Percentiles rank a stretch among this genome's conserved stretches.
phyloP scores from a whole-genome alignment of 1,284 basidiomycete genomes.

The Moesziomyces globuligerus region DNA sequence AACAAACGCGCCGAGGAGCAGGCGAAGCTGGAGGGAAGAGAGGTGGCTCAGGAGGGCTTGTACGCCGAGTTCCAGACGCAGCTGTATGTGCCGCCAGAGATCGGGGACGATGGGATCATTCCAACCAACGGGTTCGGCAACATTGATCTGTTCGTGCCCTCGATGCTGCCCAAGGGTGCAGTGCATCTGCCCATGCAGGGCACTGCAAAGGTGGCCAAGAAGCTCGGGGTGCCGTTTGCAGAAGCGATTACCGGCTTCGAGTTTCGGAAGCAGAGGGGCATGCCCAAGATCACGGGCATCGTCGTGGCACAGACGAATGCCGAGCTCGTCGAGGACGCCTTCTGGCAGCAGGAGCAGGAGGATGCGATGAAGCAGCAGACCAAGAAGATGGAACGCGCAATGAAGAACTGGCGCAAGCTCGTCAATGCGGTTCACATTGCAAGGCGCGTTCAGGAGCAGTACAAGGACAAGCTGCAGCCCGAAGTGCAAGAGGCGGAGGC shows the following conservation, averaged over 20 bases:
- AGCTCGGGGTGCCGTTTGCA: constrained; percentile 86
- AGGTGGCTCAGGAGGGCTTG: constrained; percentile 74
- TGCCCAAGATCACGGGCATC: constrained; percentile 85
- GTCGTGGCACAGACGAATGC: constrained; percentile 87
- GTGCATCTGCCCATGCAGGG: constrained; percentile 78
- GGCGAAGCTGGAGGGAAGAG: constrained; percentile 69
- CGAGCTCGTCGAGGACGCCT: constrained; percentile 82
- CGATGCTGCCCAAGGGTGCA: constrained; percentile 90
- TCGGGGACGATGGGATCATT: constrained; percentile 83
- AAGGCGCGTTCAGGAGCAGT: constrained; percentile 82
- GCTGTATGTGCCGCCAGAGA: constrained; percentile 79
- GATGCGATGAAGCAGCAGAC: constrained; percentile 77
- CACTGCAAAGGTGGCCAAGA: constrained; percentile 82
- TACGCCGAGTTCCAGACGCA: constrained; percentile 90
- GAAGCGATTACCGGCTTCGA: constrained; percentile 97
- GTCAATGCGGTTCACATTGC: constrained; percentile 88
- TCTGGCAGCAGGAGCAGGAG: constrained; percentile 80
- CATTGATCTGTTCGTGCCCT: constrained; percentile 92
- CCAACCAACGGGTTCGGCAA: constrained; percentile 97
- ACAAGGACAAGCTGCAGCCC: constrained; percentile 67
- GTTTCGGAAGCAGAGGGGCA: constrained; percentile 88
- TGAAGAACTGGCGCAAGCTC: constrained; percentile 88
- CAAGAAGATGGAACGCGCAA: constrained; percentile 81
- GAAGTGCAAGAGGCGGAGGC: constrained; percentile 2
- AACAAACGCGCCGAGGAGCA: constrained; percentile 85